Percentiles rank a stretch among this genome's conserved stretches.
These are phyloP conservation scores for Calocera cornea DNA, from an alignment of 768 basidiomycete species.

Conservation along the genomic window DNA sequence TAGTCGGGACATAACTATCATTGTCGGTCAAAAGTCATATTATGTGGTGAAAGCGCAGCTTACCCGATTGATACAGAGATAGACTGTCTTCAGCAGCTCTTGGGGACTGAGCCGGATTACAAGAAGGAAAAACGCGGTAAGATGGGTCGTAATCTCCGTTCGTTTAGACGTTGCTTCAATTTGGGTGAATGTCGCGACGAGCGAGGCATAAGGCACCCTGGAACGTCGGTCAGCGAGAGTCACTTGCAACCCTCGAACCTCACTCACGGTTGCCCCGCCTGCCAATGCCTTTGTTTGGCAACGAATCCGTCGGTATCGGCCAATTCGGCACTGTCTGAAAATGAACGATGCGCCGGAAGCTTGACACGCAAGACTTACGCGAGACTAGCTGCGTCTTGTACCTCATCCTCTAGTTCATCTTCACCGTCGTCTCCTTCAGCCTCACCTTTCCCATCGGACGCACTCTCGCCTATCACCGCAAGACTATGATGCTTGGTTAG, in stretches of 20 bases:
- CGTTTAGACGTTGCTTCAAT: conserved; percentile 95
- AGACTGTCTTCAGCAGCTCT: conserved; percentile 74
- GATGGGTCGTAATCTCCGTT: conserved; percentile 74
- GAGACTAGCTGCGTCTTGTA: not conserved
- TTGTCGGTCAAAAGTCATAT: not conserved
- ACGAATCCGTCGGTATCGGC: conserved; percentile 5
- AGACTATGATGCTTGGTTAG: not conserved
- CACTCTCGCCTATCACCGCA: not conserved
- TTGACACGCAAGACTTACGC: conserved; percentile 2
- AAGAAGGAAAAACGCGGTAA: conserved; percentile 78
- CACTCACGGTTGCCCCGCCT: conserved; percentile 66
- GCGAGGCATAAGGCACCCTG: conserved; percentile 88
- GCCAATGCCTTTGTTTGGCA: conserved; percentile 33
- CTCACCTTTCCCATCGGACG: not conserved
- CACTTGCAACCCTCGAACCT: not conserved
- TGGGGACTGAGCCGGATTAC: conserved; percentile 77
- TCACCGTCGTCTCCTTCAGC: not conserved
- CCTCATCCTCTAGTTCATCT: conserved; percentile 4
- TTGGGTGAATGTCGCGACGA: conserved; percentile 72
- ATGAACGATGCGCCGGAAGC: not conserved
- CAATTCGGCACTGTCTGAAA: conserved; percentile 9
- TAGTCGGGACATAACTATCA: conserved; percentile 85
- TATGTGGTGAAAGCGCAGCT: conserved; percentile 17
- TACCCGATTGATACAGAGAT: conserved; percentile 93
- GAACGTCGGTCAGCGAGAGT: not conserved